Evolutionary conservation across 163 green algal genomes (phyloP).

Genomic region (Chlorella variabilis): DNA sequence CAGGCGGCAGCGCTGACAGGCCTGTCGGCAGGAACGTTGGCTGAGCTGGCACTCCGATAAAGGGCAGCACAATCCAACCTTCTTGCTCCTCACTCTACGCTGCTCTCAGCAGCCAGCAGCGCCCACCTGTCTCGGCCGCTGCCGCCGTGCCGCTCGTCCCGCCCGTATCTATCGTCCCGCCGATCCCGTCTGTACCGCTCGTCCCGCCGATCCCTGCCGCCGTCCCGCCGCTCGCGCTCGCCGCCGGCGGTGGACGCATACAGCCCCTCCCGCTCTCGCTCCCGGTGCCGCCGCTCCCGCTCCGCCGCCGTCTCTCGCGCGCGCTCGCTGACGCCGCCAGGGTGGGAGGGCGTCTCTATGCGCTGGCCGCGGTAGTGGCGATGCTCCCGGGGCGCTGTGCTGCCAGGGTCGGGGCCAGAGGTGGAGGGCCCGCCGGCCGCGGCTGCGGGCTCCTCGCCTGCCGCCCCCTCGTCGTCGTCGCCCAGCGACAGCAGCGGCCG

Average conservation of each 20-base stretch:
- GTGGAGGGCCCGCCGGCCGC: not conserved
- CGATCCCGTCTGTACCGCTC: slow-evolving; percentile 8
- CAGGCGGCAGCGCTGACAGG: no score
- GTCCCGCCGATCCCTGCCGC: not conserved
- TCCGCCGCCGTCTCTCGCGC: slow-evolving; percentile 57
- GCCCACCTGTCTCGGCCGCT: not conserved
- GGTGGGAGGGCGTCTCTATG: slow-evolving; percentile 85
- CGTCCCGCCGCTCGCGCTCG: not conserved
- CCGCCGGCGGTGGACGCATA: slow-evolving; percentile 49
- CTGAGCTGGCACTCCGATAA: no score
- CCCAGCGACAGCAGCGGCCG: slow-evolving; percentile 65
- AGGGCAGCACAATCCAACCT: no score
- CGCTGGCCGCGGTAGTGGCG: slow-evolving; percentile 77
- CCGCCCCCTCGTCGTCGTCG: slow-evolving; percentile 46
- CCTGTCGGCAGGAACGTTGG: no score
- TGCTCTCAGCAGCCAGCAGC: no score
- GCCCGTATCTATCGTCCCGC: not conserved
- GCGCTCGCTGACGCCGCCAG: slow-evolving; percentile 68
- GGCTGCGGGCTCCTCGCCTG: not conserved
- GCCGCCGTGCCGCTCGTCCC: not conserved
- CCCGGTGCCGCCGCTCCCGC: slow-evolving; percentile 50
- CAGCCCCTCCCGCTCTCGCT: slow-evolving; percentile 56
- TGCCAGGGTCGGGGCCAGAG: not conserved
- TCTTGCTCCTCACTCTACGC: no score
- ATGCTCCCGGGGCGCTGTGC: slow-evolving; percentile 37